Percentiles rank a stretch among this genome's conserved stretches.
These are phyloP conservation scores for Auricularia sp. DNA, from an alignment of 768 basidiomycete species.

Conservation along the genomic window DNA sequence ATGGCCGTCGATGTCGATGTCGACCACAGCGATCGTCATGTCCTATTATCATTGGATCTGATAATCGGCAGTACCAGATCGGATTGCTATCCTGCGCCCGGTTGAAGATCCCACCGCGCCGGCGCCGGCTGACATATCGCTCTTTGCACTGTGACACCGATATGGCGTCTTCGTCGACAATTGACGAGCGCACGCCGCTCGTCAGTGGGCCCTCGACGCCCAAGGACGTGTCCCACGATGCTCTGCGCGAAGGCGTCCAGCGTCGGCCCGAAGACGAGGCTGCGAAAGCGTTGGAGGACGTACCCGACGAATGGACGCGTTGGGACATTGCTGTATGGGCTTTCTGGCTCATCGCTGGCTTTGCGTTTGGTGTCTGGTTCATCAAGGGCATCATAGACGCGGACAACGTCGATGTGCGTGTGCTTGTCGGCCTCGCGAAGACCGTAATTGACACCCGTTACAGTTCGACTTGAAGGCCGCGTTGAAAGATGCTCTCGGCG, in stretches of 20 bases:
- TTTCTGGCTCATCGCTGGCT: background rate
- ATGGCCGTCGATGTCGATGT: too few relatives aligned
- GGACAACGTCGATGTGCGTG: constrained; percentile 53
- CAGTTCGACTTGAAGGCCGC: constrained; percentile 77
- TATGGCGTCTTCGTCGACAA: background rate
- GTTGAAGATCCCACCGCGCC: too few relatives aligned
- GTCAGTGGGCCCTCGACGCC: background rate
- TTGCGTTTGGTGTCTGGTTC: constrained; percentile 19
- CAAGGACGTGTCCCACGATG: background rate
- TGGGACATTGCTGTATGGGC: background rate
- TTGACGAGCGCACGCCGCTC: background rate
- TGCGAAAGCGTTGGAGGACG: background rate
- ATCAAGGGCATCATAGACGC: constrained; percentile 64
- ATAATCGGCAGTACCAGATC: too few relatives aligned
- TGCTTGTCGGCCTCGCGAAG: background rate
- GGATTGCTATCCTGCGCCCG: too few relatives aligned
- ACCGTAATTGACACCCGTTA: background rate
- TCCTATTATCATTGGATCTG: too few relatives aligned
- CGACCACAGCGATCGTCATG: too few relatives aligned
- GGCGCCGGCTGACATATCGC: too few relatives aligned
- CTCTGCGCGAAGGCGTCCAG: background rate
- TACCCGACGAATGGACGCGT: background rate
- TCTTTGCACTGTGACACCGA: background rate
- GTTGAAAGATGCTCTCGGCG: constrained; percentile 74
- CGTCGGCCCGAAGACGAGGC: background rate